Conservation (phyloP, 768 basidiomycete species). For the Exidia glandulosa region DNA sequence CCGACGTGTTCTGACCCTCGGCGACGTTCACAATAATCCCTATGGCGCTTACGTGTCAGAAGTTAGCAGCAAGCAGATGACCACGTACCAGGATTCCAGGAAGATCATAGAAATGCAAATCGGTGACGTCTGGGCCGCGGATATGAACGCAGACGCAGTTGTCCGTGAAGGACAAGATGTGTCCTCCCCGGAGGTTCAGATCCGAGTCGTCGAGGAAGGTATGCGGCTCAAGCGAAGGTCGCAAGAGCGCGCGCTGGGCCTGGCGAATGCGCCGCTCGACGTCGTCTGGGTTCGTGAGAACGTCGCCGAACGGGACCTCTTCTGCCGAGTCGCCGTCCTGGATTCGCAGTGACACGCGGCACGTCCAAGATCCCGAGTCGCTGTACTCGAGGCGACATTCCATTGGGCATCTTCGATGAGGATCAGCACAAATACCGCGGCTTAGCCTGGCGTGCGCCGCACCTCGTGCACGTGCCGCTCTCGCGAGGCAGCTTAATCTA, state of each 20-base stretch:
- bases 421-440: not conserved
- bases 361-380: constrained; percentile 16
- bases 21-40: constrained; percentile 51
- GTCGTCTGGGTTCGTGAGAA: constrained; percentile 36
- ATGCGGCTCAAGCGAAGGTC: constrained; percentile 29
- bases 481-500: constrained; percentile 60
- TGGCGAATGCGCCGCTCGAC: constrained; percentile 60
- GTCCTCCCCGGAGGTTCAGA: constrained; percentile 17
- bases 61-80: not conserved
- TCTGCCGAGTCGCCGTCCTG: constrained; percentile 10
- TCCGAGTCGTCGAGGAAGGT: constrained; percentile 30
- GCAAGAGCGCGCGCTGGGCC: constrained; percentile 56
- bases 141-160: constrained; percentile 51
- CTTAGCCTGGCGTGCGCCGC: no score
- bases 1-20: constrained; percentile 34
- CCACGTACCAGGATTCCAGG: constrained; percentile 28
- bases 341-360: constrained; percentile 20
- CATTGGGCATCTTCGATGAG: not conserved
- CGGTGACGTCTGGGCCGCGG: constrained; percentile 46
- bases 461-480: constrained; percentile 54
- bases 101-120: constrained; percentile 55
- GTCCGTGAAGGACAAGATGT: constrained; percentile 32
- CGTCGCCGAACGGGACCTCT: constrained; percentile 31
- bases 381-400: not conserved
- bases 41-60: constrained; percentile 12